Base-by-base conservation (phyloP, 2,329 filamentous ascomycete species). In the Chaetothyriales sp. region DNA sequence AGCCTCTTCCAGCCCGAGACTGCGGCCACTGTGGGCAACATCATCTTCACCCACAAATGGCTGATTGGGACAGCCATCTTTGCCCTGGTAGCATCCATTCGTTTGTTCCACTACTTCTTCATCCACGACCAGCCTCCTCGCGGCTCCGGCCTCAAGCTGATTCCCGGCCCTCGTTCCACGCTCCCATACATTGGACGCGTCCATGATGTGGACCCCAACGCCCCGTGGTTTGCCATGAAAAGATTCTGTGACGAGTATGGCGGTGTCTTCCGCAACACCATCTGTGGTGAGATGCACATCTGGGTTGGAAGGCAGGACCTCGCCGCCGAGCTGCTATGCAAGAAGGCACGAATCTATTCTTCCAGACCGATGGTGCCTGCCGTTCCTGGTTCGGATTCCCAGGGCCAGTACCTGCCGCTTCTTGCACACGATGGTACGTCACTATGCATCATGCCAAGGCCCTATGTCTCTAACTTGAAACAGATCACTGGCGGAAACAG, bases 101-200 rank as follows among this genome's bases (percentile, higher is more conserved):
- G 58, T 46, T 42, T 59, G 28, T 54, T 98, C 50, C 55, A 54
- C 44, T 60, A 60, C 51, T 53, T 53, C 22, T 50, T 51, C 48
- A 52, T 56, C n/a, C 49, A 54, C 43, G 58, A 60, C 48, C 50
- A 52, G 28, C 58, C 58, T 49, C 58, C 58, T 4, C 47, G 49
- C 22, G 51, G 51, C n/a, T 56, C 57, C 46, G 58, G 58, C 20
- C 55, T 60, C 39, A 60, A 60, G 53, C 54, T 57, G 25, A 44
- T 60, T 32, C 58, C 58, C 3, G 58, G 58, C 48, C 58, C 58
- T 4, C 54, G 42, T 18, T 57, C 55, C 47, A 60, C 58, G 12
- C 55, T 61, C 42, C 59, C 59, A 26, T 61, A 56, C 19, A 55
- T 61, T 26, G 59, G 59, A 44, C 53, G 59, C 25, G 54, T 61